Base-by-base conservation (phyloP, 306 rosid species). In the Medicago ruthenica region DNA sequence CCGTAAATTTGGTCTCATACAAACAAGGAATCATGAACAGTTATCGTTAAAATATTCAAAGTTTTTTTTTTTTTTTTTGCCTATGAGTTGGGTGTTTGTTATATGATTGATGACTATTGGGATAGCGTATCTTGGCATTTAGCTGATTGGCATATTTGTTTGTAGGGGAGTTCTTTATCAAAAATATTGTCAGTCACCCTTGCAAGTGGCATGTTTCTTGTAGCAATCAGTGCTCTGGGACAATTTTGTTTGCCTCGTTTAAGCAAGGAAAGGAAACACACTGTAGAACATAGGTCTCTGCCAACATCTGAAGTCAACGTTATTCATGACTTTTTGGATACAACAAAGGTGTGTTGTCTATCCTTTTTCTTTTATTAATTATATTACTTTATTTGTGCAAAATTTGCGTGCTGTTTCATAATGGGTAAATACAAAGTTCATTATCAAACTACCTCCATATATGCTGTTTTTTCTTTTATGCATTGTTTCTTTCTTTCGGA, bases 171-270 rank as follows among this genome's bases (percentile, higher is more conserved):
- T 71, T 87, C 86, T 15, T 78, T 88, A 27, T 79, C 79, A 60
- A 87, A 82, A 79, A 73, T 86, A 63, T 57, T 92, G 50, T 86
- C 96, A 59, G 83, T 82, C 67, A 61, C 83, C 71, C 76, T 90
- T 81, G 93, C 88, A 60, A 87, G 85, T 80, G 98, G 95, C 69
- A 70, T 90, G 87, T 86, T 92, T 81, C 88, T 94, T 44, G 79
- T 84, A n/a, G 80, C 89, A 65, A 70, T 92, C 71, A 80, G 85
- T 83, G 93, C 88, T 72, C 58, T 94, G 22, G 82, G 89, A 73
- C 95, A 83, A 81, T 74, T 86, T 55, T 69, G 76, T 83, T 76
- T 87, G 54, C 88, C 95, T 64, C 82, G 48, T 55, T 77, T 86
- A 16, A 16, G 31, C 73, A 86, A 80, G 81, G 80, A 71, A 47